These are phyloP conservation scores for Fragilaria crotonensis DNA, from an alignment of 108 stramenopile genomes.

Conservation along the genomic window DNA sequence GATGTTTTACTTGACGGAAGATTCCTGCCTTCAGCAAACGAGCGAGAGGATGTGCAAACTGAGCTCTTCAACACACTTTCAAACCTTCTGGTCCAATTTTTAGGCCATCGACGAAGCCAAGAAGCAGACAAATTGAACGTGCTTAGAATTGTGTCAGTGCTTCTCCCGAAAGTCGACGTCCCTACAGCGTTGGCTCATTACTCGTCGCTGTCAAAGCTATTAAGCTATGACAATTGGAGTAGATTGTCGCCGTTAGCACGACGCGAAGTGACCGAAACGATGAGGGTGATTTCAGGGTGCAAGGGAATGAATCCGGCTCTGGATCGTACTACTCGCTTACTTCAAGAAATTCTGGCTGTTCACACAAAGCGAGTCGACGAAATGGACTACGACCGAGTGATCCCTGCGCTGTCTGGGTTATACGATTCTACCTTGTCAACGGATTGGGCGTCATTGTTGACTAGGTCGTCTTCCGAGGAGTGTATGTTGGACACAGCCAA, in stretches of 20 bases:
- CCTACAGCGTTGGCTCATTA: constrained; percentile 33
- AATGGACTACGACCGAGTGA: constrained; percentile 61
- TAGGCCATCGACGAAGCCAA: constrained; percentile 42
- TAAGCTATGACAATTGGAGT: constrained; percentile 23
- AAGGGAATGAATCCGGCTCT: neutral
- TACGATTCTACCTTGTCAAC: constrained; percentile 5
- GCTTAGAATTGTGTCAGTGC: constrained; percentile 48
- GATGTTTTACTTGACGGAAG: constrained; percentile 6
- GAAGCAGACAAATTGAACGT: constrained; percentile 37
- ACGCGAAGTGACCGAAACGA: neutral
- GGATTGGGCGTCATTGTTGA: neutral
- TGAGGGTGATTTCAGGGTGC: neutral
- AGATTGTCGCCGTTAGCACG: neutral
- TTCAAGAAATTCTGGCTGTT: constrained; percentile 33
- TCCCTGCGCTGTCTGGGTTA: constrained; percentile 61
- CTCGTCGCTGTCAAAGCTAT: constrained; percentile 31
- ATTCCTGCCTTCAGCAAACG: constrained; percentile 20
- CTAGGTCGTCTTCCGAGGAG: no score
- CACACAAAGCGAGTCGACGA: constrained; percentile 70
- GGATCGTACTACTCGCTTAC: neutral
- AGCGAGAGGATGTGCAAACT: constrained; percentile 41
- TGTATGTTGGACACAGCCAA: constrained; percentile 5
- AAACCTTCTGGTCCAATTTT: constrained; percentile 55
- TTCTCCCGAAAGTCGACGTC: constrained; percentile 36
- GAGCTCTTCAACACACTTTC: constrained; percentile 35